Conservation (phyloP, 306 rosid genomes). For the Trifolium repens region DNA sequence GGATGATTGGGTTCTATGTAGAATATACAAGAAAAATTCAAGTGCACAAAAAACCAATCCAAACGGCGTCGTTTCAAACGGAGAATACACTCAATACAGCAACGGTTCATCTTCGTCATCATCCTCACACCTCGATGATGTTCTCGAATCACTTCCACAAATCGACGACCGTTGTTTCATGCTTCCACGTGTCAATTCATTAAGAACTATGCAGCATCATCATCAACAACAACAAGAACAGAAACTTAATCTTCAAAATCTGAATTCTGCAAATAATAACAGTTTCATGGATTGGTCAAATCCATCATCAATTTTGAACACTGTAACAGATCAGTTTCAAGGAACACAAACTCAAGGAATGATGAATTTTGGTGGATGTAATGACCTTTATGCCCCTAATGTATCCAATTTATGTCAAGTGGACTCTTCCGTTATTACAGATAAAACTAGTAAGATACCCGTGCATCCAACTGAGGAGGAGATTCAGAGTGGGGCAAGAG, state of each 20-base stretch:
- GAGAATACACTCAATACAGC: slow-evolving; percentile 62
- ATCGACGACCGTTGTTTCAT: slow-evolving; percentile 60
- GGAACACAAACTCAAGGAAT: slow-evolving; percentile 47
- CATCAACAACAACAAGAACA: slow-evolving; percentile 24
- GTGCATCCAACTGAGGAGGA: slow-evolving; percentile 58
- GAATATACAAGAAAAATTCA: slow-evolving; percentile 82
- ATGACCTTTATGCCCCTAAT: slow-evolving; percentile 59
- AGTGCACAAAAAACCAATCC: slow-evolving; percentile 47
- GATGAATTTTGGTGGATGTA: slow-evolving; percentile 31
- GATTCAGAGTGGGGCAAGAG: slow-evolving; percentile 75
- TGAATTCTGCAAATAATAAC: slow-evolving; percentile 32
- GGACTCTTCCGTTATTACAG: neutral
- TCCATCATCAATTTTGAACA: slow-evolving; percentile 53
- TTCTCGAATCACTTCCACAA: slow-evolving; percentile 72
- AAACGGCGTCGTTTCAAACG: slow-evolving; percentile 50
- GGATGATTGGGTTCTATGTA: slow-evolving; percentile 95
- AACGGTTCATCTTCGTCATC: slow-evolving; percentile 69
- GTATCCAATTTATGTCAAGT: neutral
- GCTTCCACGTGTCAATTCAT: slow-evolving; percentile 64
- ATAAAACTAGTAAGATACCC: neutral
- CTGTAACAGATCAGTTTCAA: slow-evolving; percentile 51
- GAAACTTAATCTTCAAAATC: slow-evolving; percentile 52
- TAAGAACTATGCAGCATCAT: slow-evolving; percentile 47
- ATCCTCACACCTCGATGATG: slow-evolving; percentile 75
- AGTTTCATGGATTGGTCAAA: slow-evolving; percentile 70